Percentiles rank a stretch among this genome's conserved stretches.
These are phyloP conservation scores for Fraxinus ornus DNA, from an alignment of 305 asterid species.

Conservation along the genomic window DNA sequence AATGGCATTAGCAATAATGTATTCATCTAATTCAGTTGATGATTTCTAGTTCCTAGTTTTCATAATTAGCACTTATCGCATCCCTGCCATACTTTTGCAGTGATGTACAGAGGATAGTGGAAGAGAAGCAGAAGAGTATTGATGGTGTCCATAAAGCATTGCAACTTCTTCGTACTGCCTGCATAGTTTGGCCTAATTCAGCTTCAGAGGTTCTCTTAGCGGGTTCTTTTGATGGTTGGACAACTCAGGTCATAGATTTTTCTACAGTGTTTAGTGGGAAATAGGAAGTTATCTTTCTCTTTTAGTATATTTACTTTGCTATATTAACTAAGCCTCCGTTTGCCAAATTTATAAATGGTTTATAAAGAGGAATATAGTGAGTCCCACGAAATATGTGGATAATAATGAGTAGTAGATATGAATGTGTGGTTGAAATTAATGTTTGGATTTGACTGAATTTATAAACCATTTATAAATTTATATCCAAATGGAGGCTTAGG, in stretches of 20 bases:
- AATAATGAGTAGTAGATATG: background rate
- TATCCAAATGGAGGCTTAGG: background rate
- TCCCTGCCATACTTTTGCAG: slow-evolving; percentile 39
- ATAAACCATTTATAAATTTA: background rate
- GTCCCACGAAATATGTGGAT: background rate
- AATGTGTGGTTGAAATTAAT: background rate
- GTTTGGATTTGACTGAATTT: background rate
- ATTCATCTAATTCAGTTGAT: slow-evolving; percentile 13
- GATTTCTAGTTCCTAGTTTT: slow-evolving; percentile 4
- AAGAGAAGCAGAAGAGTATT: slow-evolving; percentile 58
- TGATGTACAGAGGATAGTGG: slow-evolving; percentile 53
- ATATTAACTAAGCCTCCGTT: background rate
- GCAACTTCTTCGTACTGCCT: slow-evolving; percentile 63
- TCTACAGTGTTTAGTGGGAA: slow-evolving; percentile 1
- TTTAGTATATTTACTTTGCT: background rate
- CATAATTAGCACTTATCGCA: slow-evolving; percentile 2
- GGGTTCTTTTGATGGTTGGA: slow-evolving; percentile 99
- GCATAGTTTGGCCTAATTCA: slow-evolving; percentile 66
- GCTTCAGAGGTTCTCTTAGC: slow-evolving; percentile 75
- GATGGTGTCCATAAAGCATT: slow-evolving; percentile 54
- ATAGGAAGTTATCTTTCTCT: background rate
- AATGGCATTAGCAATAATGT: slow-evolving; percentile 68
- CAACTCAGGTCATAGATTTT: slow-evolving; percentile 60
- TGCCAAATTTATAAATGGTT: background rate
- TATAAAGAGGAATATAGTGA: background rate